phyloP scores from a whole-genome alignment of 768 basidiomycete species.

The Vararia minispora region DNA sequence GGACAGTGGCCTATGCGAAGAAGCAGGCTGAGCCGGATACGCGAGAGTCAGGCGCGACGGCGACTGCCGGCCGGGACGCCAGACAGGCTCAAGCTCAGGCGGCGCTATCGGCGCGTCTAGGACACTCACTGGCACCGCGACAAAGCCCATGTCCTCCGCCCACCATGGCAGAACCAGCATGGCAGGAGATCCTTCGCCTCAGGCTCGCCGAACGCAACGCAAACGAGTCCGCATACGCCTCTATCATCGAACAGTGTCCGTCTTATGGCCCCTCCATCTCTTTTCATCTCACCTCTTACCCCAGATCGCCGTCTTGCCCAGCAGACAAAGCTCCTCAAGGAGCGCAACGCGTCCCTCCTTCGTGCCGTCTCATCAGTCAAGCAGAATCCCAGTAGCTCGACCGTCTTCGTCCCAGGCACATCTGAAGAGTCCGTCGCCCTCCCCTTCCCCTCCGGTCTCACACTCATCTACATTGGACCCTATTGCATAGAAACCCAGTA shows the following conservation, averaged over 20 bases:
- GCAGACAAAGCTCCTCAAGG: conserved; percentile 84
- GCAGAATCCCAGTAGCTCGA: conserved; percentile 46
- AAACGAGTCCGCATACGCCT: conserved; percentile 68
- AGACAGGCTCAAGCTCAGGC: too few relatives aligned
- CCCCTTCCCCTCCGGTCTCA: background rate
- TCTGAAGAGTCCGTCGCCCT: conserved; percentile 58
- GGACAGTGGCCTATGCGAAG: too few relatives aligned
- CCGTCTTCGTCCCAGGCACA: conserved; percentile 47
- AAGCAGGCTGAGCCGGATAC: conserved; percentile 1
- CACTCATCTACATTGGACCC: conserved; percentile 1
- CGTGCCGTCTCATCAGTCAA: conserved; percentile 73
- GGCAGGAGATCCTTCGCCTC: conserved; percentile 74
- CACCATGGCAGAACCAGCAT: conserved; percentile 70
- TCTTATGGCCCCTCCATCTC: conserved; percentile 13
- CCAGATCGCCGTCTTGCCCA: conserved; percentile 86
- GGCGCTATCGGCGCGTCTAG: background rate
- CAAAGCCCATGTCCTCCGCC: conserved; percentile 1
- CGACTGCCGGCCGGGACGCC: conserved; percentile 5
- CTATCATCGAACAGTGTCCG: conserved; percentile 90
- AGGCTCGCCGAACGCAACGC: conserved; percentile 78
- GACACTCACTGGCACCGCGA: too few relatives aligned
- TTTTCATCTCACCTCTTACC: conserved; percentile 11
- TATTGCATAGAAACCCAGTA: conserved; percentile 56
- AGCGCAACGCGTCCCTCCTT: conserved; percentile 82
- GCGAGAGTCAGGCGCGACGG: background rate